Conservation (phyloP, 495 filamentous ascomycete genomes). For the Immersiella caudata region DNA sequence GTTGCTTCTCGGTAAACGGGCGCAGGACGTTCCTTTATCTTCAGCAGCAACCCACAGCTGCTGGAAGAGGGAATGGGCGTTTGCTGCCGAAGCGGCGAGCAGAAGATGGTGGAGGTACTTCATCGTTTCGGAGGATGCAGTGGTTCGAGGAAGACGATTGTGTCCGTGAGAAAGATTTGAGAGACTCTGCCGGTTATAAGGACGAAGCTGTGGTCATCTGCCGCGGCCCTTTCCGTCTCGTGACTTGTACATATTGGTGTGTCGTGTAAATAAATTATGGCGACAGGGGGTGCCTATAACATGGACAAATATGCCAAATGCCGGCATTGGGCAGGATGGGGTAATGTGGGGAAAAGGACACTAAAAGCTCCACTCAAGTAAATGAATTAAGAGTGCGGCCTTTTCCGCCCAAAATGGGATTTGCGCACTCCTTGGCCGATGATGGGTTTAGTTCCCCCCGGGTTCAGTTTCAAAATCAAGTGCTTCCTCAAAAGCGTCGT, state of each 20-base stretch:
- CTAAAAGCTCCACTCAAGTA: conserved; percentile 13
- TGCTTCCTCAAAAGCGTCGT: too few species aligned
- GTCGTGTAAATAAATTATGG: conserved; percentile 15
- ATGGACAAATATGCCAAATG: conserved; percentile 9
- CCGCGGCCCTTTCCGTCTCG: conserved; percentile 12
- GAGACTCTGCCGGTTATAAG: conserved; percentile 14
- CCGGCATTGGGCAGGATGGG: conserved; percentile 7
- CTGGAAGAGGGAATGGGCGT: conserved; percentile 20
- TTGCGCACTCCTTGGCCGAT: too few species aligned
- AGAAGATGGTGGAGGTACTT: conserved; percentile 15
- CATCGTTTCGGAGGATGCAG: conserved; percentile 12
- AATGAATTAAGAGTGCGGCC: conserved; percentile 7
- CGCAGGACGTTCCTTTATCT: conserved; percentile 30
- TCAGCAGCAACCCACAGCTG: conserved; percentile 19
- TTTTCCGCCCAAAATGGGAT: conserved; percentile 5
- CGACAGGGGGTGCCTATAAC: conserved; percentile 12
- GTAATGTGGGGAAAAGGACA: conserved; percentile 13
- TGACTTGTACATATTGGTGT: conserved; percentile 11
- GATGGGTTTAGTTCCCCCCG: too few species aligned
- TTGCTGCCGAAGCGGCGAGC: conserved; percentile 13
- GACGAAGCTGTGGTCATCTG: conserved; percentile 13
- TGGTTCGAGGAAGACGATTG: conserved; percentile 4
- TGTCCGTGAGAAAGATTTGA: conserved; percentile 16
- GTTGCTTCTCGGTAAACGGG: conserved; percentile 41
- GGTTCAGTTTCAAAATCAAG: too few species aligned